These are phyloP conservation scores for Pisolithus marmoratus DNA, from an alignment of 768 basidiomycete species.

Conservation along the genomic window DNA sequence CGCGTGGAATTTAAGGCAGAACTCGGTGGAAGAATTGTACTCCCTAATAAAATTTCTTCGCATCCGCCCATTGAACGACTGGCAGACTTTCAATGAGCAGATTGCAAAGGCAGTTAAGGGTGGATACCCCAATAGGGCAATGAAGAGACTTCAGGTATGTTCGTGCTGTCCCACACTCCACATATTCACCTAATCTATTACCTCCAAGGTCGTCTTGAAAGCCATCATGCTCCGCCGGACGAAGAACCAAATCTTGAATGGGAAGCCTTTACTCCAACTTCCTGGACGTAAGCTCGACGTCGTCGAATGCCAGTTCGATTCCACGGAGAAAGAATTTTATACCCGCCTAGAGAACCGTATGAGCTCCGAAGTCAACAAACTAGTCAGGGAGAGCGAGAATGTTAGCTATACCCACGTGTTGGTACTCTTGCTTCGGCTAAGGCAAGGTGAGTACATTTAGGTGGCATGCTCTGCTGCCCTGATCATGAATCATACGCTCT, in stretches of 20 bases:
- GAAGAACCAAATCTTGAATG: conserved; percentile 69
- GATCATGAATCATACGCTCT: not conserved
- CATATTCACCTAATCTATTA: not conserved
- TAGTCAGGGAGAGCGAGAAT: conserved; percentile 46
- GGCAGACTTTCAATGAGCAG: conserved; percentile 70
- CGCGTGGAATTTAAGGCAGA: conserved; percentile 50
- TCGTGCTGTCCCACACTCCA: not conserved
- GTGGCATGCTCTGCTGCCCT: not conserved
- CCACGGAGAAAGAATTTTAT: conserved; percentile 78
- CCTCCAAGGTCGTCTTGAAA: conserved; percentile 63
- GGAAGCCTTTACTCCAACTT: conserved; percentile 76
- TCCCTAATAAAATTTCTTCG: conserved; percentile 87
- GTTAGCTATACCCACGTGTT: conserved; percentile 67
- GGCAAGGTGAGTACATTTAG: conserved; percentile 62
- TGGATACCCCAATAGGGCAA: conserved; percentile 57
- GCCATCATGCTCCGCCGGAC: conserved; percentile 86
- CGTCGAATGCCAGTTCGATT: conserved; percentile 72
- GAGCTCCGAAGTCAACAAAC: conserved; percentile 59
- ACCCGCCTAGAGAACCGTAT: conserved; percentile 62
- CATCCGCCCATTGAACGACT: conserved; percentile 74
- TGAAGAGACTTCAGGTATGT: conserved; percentile 77
- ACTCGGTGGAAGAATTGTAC: conserved; percentile 85
- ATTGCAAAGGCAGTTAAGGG: conserved; percentile 77
- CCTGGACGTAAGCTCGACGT: conserved; percentile 69
- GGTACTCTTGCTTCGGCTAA: conserved; percentile 69